A percentile compares a stretch with the other conserved stretches of the same genome.
Evolutionary conservation across 176 grass and related monocot genomes (phyloP).

Genomic region (Musa beccarii): DNA sequence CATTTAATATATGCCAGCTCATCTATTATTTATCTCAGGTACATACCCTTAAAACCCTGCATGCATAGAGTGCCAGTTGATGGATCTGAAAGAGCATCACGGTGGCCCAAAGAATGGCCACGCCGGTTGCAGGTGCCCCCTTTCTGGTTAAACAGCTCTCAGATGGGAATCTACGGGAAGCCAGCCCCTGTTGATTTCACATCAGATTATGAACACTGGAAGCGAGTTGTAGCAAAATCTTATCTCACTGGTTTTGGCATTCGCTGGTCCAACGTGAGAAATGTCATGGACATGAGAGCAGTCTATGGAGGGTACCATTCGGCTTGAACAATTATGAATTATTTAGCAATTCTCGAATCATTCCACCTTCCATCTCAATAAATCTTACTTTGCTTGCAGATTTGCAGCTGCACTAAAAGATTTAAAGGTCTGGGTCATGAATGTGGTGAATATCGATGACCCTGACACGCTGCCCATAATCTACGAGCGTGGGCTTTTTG

Average conservation of each 20-base stretch:
- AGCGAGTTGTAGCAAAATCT: constrained; percentile 44
- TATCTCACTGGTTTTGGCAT: constrained; percentile 74
- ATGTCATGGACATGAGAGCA: constrained; percentile 98
- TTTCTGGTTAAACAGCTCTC: constrained; percentile 62
- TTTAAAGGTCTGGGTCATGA: constrained; percentile 89
- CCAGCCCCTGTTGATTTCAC: constrained; percentile 60
- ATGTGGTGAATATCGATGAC: constrained; percentile 74
- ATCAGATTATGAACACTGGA: constrained; percentile 65
- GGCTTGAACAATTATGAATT: neutral
- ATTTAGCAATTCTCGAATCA: neutral
- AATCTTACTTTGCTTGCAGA: constrained; percentile 22
- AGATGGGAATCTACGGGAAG: constrained; percentile 56
- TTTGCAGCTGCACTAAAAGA: constrained; percentile 66
- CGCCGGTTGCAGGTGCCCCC: constrained; percentile 41
- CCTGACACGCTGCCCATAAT: constrained; percentile 84
- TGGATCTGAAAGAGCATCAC: constrained; percentile 35
- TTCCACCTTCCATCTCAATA: neutral
- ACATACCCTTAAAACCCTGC: constrained; percentile 80
- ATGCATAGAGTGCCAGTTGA: constrained; percentile 53
- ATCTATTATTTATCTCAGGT: constrained; percentile 23
- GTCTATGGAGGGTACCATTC: constrained; percentile 68
- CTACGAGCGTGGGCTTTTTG: constrained; percentile 81
- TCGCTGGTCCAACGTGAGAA: constrained; percentile 83
- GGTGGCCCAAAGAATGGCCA: constrained; percentile 68
- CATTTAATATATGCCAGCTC: neutral